These are phyloP conservation scores for Aspergillus sclerotioniger DNA, from an alignment of 495 filamentous ascomycete genomes.

Conservation along the genomic window DNA sequence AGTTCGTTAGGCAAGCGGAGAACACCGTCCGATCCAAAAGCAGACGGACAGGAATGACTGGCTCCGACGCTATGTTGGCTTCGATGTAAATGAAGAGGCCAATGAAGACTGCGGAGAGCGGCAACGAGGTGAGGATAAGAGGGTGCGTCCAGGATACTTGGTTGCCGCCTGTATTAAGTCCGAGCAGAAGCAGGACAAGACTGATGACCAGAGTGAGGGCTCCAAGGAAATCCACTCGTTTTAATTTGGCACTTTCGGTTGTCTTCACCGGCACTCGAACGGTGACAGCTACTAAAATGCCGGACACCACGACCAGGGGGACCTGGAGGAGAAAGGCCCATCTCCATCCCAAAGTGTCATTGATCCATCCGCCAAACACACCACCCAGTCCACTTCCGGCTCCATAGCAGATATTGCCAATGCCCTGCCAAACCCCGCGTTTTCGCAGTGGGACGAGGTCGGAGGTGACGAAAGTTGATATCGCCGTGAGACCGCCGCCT, in stretches of 20 bases:
- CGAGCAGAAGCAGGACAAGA: constrained; percentile 73
- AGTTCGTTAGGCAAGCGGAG: constrained; percentile 73
- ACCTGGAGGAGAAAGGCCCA: constrained; percentile 82
- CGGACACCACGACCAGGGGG: constrained; percentile 61
- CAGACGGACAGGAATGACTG: constrained; percentile 80
- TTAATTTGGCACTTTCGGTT: constrained; percentile 53
- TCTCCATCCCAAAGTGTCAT: constrained; percentile 74
- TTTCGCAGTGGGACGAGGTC: constrained; percentile 82
- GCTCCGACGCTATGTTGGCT: constrained; percentile 63
- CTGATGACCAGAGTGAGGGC: constrained; percentile 64
- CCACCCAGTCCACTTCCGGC: constrained; percentile 60
- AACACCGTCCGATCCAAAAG: constrained; percentile 70
- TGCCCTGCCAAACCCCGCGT: constrained; percentile 80
- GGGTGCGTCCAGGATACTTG: constrained; percentile 82
- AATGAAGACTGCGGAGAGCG: constrained; percentile 58
- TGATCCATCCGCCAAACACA: constrained; percentile 75
- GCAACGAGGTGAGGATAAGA: constrained; percentile 67
- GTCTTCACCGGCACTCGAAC: constrained; percentile 76
- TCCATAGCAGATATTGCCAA: constrained; percentile 80
- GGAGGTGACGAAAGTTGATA: constrained; percentile 76
- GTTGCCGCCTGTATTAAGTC: constrained; percentile 83
- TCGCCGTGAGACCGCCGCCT: constrained; percentile 79
- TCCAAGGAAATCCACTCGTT: constrained; percentile 83
- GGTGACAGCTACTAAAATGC: constrained; percentile 61
- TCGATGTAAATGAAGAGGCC: constrained; percentile 64